These are phyloP conservation scores for Nicotiana tabacum DNA, from an alignment of 257 asterid genomes.

Conservation along the genomic window DNA sequence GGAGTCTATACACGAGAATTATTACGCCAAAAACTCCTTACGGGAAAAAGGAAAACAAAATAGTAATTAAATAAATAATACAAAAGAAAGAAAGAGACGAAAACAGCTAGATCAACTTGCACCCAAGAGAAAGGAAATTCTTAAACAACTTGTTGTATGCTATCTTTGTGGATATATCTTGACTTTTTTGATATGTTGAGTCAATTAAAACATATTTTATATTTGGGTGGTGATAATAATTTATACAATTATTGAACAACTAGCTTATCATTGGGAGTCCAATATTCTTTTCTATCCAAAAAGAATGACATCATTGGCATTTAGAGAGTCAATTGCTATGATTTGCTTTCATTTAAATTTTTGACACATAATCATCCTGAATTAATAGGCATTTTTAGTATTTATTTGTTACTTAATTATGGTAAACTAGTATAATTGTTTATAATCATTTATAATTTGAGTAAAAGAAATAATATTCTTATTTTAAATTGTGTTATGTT, in stretches of 20 bases:
- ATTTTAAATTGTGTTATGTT: background rate
- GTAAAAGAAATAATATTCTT: background rate
- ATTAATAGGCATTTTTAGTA: background rate
- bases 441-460: too few relatives aligned
- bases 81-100: too few relatives aligned
- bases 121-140: background rate
- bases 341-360: background rate
- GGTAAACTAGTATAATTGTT: background rate
- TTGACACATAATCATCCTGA: background rate
- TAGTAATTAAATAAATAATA: too few relatives aligned
- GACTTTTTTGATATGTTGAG: background rate
- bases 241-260: background rate
- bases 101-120: background rate
- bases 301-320: background rate
- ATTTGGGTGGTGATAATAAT: slow-evolving; percentile 1
- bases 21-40: background rate
- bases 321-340: background rate
- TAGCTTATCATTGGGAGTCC: background rate
- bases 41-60: background rate
- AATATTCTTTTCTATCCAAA: background rate
- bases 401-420: background rate
- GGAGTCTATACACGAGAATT: background rate
- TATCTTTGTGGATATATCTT: slow-evolving; percentile 4
- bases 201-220: background rate
- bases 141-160: slow-evolving; percentile 2